Base-by-base conservation (phyloP, 345 rosid genomes). In the Arabis alpina region DNA sequence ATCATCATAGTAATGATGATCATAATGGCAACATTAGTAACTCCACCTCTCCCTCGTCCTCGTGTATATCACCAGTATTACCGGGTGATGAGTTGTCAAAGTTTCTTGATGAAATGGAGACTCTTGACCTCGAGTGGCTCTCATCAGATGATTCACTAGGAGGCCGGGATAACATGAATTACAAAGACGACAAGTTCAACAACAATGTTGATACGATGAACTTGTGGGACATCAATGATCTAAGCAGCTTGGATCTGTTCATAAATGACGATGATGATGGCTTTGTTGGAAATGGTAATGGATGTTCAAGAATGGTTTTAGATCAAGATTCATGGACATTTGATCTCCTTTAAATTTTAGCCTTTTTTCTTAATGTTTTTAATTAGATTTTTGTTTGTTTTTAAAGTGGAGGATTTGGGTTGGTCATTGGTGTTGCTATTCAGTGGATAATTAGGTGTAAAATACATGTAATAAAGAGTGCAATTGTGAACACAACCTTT, bases 161-260 rank as follows among this genome's bases (percentile, higher is more conserved):
- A 19, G 23, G 23, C 23, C 23, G 23, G 34, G 63, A 44, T 8
- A 14, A 36, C 25, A 37, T 45, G 45, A 40, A 23, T n/a, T 54
- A 27, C 70, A 68, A 54, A 30, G 59, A 73, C 45, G 61, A 10
- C 8, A 65, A 64, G 45, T 28, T 73, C 71, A 66, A 55, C 71
- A 70, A 55, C 41, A 62, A 42, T 62, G 55, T 63, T 62, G 71
- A 76, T 63, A 57, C 39, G 37, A 51, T 62, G 74, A 80, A 64
- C 51, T 66, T 81, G 64, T 89, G 96, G 91, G 92, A 74, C 45
- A 61, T 68, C 40, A 85, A 86, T 32, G 85, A 84, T 61, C 70
- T 86, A 41, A 78, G 80, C 75, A 61, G 82, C 74, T 82, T 87
- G 92, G 92, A 93, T 67, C 77, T 82, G 45, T 53, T 83, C 24